Evolutionary conservation across 805 yeast genomes (phyloP), one percentile per base, ranked within the genome.

Genomic region (Metschnikowia drakensbergensis): DNA sequence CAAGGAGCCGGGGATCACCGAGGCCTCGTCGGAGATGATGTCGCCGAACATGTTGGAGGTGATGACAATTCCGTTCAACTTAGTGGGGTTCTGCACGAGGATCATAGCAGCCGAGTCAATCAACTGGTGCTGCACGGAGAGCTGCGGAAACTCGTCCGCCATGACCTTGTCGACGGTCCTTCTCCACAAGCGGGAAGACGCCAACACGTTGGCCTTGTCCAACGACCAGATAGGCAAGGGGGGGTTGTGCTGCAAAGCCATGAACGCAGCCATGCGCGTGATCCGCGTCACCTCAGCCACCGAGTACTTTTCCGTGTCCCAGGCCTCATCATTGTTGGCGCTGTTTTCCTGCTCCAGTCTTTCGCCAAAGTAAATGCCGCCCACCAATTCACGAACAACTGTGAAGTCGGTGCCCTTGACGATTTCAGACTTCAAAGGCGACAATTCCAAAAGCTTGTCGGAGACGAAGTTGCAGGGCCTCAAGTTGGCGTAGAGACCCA

Each of bases 41-140:
- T 94, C 99, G 64, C 99, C 99, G 68, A 94, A 94, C 96, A 94
- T 92, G 75, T 94, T 94, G 61, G 86, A 84, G 39, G 98, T 92
- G 65, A 94, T 82, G 44, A 94, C 82, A 45, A 94, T 79, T 71
- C 99, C 99, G 66, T 94, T 94, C 65, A 94, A 80, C 58, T 83
- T 83, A 37, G 91, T 86, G 61, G 99, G 99, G 53, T 80, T 82
- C 72, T 94, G 90, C 60, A 94, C 87, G 59, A 94, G 75, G 64
- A 92, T 92, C 99, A 94, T 94, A 44, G 99, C 98, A 46, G 99
- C 99, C 10, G 98, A 91, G 71, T 94, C 99, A 61, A 94, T 92
- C 68, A 94, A 80, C 76, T 94, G 99, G 72, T 94, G 97, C 67
- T 92, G 88, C 40, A 91, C 77, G 27, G 77, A 79, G 61, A 94